Evolutionary conservation across 352 stramenopile species (phyloP), one percentile per base, ranked within the genome.

Genomic region (Thalassiosira oceanica): DNA sequence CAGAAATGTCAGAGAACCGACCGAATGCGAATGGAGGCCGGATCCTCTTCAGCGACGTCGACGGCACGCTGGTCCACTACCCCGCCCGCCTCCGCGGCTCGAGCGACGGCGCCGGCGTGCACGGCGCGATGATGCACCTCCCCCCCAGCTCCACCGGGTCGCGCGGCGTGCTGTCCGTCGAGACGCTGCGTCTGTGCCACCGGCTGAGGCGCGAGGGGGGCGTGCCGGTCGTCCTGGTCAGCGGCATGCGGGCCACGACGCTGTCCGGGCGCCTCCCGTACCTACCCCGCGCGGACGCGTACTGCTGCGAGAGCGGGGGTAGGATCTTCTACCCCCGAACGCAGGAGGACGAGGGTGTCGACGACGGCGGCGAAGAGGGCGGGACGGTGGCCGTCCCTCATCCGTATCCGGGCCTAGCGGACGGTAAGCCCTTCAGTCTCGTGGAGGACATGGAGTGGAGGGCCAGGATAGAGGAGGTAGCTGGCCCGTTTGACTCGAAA

Each of bases 51-150:
- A 86, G 77, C 41, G 82, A 89, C 61, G 39, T 89, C 2, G 82
- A 89, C 54, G 82, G 82, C 5, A 87, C 82, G 10, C 46, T 89
- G 1, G 67, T 89, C 3, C 82, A 89, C 55, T 89, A 89, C 67
- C 75, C 73, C 15, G 28, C n/a, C 15, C 33, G 77, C 36, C 43
- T 37, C 2, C 33, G 18, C 49, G 28, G 0, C 7, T 39, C 10
- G 26, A 33, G 2, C 31, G 28, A 57, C 28, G 51, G n/a, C 5
- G 41, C 66, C 31, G 27, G 10, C 2, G 24, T 64, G 18, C 15
- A 27, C 0, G 50, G 65, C 8, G 23, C n/a, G 3, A 31, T 83
- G 18, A 42, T 89, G 5, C 43, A 61, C 16, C 55, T 89, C 0
- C 82, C 82, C 28, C 53, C 72, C 0, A 84, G 64, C 44, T 64